A percentile compares a stretch with the other conserved stretches of the same genome.
Conservation (phyloP, 1,139 yeast genomes). For the Diutina mesorugosa region DNA sequence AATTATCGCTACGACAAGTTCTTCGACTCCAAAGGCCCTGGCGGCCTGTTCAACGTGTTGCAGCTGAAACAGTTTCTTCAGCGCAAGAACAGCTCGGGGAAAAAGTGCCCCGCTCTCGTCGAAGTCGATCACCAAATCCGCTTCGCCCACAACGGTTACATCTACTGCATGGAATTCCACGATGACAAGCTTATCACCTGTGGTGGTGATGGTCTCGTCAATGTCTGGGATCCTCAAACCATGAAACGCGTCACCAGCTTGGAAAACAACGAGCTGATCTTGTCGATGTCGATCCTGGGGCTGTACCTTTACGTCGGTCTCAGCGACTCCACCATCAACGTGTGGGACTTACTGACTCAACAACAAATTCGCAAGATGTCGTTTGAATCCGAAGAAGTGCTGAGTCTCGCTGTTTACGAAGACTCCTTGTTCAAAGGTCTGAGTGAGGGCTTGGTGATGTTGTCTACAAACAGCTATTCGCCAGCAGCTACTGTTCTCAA, state of each 20-base stretch:
- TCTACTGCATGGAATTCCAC: slow-evolving; percentile 50
- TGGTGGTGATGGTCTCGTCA: slow-evolving; percentile 84
- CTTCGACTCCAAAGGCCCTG: slow-evolving; percentile 84
- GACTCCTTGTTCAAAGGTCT: slow-evolving; percentile 38
- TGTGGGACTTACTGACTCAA: slow-evolving; percentile 74
- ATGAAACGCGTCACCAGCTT: slow-evolving; percentile 12
- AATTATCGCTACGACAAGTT: slow-evolving; percentile 73
- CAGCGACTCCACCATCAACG: slow-evolving; percentile 55
- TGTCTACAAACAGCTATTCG: not conserved
- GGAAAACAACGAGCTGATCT: slow-evolving; percentile 56
- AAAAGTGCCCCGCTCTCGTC: slow-evolving; percentile 22
- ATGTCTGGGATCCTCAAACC: slow-evolving; percentile 42
- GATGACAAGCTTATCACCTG: slow-evolving; percentile 30
- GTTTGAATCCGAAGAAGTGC: slow-evolving; percentile 22
- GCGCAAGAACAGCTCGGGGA: slow-evolving; percentile 9
- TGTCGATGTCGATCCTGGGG: slow-evolving; percentile 51
- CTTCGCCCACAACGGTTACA: slow-evolving; percentile 88
- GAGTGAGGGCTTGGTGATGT: not conserved
- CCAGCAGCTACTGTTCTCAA: not conserved
- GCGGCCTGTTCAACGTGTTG: slow-evolving; percentile 37
- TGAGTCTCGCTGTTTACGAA: slow-evolving; percentile 31
- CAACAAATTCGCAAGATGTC: slow-evolving; percentile 54
- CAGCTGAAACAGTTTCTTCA: slow-evolving; percentile 19
- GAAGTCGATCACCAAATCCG: slow-evolving; percentile 65
- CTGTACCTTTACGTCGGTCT: slow-evolving; percentile 72